Evolutionary conservation across 495 filamentous ascomycete genomes (phyloP).

Genomic region (Cenococcum geophilum): DNA sequence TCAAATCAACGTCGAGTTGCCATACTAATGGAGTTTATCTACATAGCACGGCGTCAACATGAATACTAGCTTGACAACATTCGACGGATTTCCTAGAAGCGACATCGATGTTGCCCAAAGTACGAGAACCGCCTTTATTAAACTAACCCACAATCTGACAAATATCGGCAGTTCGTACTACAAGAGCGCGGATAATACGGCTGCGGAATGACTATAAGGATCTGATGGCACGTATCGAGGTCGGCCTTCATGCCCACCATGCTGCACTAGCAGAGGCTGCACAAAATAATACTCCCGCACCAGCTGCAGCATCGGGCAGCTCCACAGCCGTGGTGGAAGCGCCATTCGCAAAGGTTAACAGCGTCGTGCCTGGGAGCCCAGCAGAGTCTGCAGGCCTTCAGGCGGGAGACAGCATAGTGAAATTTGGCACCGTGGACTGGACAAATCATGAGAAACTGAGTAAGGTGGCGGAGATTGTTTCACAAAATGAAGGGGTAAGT

Average conservation of each 20-base stretch:
- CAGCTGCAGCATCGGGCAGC: not conserved
- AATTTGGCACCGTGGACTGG: slow-evolving; percentile 75
- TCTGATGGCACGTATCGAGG: slow-evolving; percentile 75
- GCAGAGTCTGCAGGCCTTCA: slow-evolving; percentile 78
- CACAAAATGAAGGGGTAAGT: slow-evolving; percentile 85
- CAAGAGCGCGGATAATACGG: slow-evolving; percentile 78
- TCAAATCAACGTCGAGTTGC: not conserved
- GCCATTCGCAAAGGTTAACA: slow-evolving; percentile 88
- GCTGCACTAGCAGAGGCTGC: slow-evolving; percentile 44
- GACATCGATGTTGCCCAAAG: slow-evolving; percentile 96
- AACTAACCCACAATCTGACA: slow-evolving; percentile 3
- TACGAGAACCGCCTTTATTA: slow-evolving; percentile 39
- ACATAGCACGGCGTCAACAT: slow-evolving; percentile 84
- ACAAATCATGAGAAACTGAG: slow-evolving; percentile 78
- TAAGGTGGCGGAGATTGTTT: slow-evolving; percentile 77
- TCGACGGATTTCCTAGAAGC: slow-evolving; percentile 86
- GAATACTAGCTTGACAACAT: slow-evolving; percentile 80
- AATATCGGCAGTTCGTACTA: slow-evolving; percentile 66
- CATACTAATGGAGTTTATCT: slow-evolving; percentile 5
- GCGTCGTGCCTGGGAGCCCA: slow-evolving; percentile 69
- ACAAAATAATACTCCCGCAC: slow-evolving; percentile 5
- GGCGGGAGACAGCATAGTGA: slow-evolving; percentile 72
- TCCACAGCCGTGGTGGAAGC: slow-evolving; percentile 44
- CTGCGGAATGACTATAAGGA: slow-evolving; percentile 91
- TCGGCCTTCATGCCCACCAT: slow-evolving; percentile 73